These are phyloP conservation scores for Hemerocallis citrina DNA, from an alignment of 106 monocot genomes.

Conservation along the genomic window DNA sequence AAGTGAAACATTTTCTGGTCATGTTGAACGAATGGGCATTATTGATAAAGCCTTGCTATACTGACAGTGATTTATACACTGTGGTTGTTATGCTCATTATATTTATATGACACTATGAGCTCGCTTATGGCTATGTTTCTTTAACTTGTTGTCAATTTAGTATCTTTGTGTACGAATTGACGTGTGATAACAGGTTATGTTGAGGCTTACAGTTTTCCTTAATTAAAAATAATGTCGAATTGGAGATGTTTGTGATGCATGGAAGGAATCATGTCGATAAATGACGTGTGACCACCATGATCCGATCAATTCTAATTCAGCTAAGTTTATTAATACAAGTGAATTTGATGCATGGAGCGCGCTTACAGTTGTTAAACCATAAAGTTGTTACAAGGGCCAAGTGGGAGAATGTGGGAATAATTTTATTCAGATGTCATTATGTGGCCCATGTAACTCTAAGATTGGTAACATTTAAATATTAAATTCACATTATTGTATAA, in stretches of 20 bases:
- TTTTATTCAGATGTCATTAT: too few species aligned
- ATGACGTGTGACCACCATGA: constrained; percentile 1
- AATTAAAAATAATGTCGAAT: too few species aligned
- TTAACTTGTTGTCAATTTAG: background rate
- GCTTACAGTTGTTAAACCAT: background rate
- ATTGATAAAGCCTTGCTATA: too few species aligned
- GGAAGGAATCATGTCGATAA: background rate
- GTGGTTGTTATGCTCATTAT: background rate
- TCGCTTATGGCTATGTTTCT: background rate
- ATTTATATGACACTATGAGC: constrained; percentile 1
- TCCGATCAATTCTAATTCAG: background rate
- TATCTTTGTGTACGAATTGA: background rate
- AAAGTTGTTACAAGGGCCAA: background rate
- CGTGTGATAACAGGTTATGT: background rate
- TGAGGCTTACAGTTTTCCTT: constrained; percentile 1
- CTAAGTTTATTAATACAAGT: background rate
- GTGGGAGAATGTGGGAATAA: constrained; percentile 9
- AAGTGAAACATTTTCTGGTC: constrained; percentile 9
- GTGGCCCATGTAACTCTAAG: too few species aligned
- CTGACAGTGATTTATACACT: background rate
- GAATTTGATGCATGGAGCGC: background rate
- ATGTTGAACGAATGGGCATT: constrained; percentile 11
- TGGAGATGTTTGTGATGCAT: constrained; percentile 4
- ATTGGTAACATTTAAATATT: too few species aligned
- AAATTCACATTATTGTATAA: too few species aligned